These are phyloP conservation scores for Ambispora gerdemannii DNA, from an alignment of 192 early-diverging fungal genomes.

Conservation along the genomic window DNA sequence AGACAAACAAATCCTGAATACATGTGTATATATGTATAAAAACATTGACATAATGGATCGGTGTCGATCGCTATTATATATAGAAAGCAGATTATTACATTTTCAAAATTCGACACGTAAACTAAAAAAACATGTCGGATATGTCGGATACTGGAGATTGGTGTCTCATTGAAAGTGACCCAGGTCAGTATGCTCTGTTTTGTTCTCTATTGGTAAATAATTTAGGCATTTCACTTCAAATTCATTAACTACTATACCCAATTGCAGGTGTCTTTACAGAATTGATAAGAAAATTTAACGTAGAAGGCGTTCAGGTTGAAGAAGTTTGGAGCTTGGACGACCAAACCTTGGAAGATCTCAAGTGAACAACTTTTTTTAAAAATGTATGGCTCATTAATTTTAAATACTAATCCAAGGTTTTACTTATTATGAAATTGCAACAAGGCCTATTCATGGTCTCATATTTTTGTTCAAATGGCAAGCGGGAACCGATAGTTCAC, in stretches of 20 bases:
- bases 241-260: not conserved
- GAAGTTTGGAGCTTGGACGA: slow-evolving; percentile 76
- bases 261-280: slow-evolving; percentile 73
- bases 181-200: slow-evolving; percentile 44
- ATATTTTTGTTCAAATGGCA: slow-evolving; percentile 85
- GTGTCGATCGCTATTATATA: no score
- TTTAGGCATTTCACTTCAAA: not conserved
- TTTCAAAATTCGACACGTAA: no score
- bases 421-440: slow-evolving; percentile 1
- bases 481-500: slow-evolving; percentile 37
- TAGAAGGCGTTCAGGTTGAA: slow-evolving; percentile 69
- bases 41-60: no score
- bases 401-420: not conserved
- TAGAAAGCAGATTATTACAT: no score
- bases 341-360: slow-evolving; percentile 55
- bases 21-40: no score
- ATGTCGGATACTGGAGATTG: slow-evolving; percentile 69
- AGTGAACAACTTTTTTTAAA: slow-evolving; percentile 39
- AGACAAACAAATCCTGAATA: no score
- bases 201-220: not conserved
- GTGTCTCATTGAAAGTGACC: slow-evolving; percentile 87
- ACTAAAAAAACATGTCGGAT: no score
- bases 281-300: slow-evolving; percentile 72
- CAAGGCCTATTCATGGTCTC: slow-evolving; percentile 72
- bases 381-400: not conserved